Base-by-base conservation (phyloP, 1,284 basidiomycete genomes). In the Inonotus hispidus region DNA sequence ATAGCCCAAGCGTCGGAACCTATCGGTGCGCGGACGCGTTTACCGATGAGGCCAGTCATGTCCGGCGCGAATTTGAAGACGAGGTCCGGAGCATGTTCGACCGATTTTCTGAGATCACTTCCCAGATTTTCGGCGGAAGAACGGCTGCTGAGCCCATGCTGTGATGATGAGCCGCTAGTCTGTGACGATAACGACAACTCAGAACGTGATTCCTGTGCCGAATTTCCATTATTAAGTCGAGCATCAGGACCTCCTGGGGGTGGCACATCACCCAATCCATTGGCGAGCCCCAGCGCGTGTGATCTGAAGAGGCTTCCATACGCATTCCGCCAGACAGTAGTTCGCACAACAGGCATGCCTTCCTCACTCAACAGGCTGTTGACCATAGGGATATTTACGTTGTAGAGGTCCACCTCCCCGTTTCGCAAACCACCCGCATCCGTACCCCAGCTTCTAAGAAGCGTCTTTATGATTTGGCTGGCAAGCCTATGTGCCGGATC, bases 1-100 rank as follows among this genome's bases (percentile, higher is more conserved):
- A 93, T 76, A 21, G 89, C 90, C 87, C 88, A 95, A 0, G 83
- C 85, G 73, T 96, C 94, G 8, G 88, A 86, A 1, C 90, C 92
- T 43, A 83, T 76, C 0, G 92, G 89, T 8, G 73, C 72, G 1
- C 80, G 77, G 25, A 77, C 64, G 19, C 79, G 71, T 0, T 92
- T 90, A 52, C 79, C 81, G 58, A 96, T 79, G 21, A 96, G 75
- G 7, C 77, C 77, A 13, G 75, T 75, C 76, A 95, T 84, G 56
- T 92, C 85, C 14, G 95, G 94, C 25, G 84, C 79, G 70, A 93
- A 97, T 70, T 84, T 84, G 78, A 96, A 97, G 35, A 81, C 73
- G 56, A 95, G 77, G 61, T 72, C 69, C 50, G 72, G 72, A 29
- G 74, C 69, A 39, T 74, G 70, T 38, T 68, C 66, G 57, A 66